Evolutionary conservation across 2,329 filamentous ascomycete genomes (phyloP), one percentile per base, ranked within the genome.

Genomic region (Pseudovirgaria hyperparasitica): DNA sequence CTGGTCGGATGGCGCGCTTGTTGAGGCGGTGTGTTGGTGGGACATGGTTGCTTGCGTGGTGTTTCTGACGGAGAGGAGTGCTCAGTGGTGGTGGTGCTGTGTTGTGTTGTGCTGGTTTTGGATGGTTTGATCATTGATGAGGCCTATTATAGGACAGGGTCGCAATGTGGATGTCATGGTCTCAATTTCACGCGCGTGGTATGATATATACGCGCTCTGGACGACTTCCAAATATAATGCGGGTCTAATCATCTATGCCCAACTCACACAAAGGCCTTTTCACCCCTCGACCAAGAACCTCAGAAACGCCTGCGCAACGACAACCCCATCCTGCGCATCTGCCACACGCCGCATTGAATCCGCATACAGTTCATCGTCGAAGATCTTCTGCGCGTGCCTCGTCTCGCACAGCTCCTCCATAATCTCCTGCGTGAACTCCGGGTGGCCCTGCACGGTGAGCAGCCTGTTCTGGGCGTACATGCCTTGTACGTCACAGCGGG

Each of bases 371-470:
- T 71, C 71, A 30, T 86, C 72, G 29, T 65, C 56, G 37, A 93
- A 79, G 13, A 90, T 62, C 1, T 81, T 82, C 25, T 59, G 60
- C 16, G 63, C 59, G 44, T 79, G 70, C 30, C 85, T 66, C 33
- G 66, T 57, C 33, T 67, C 62, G 29, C 87, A 54, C 19, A 92
- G 55, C 49, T 82, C 76, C 11, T 57, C 60, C 41, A 85, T 70
- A 37, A 92, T 85, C 10, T 72, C 66, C 32, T 65, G 63, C 4
- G 66, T 79, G 48, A 87, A 90, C 52, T 93, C 85, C 1, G 84
- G 85, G 51, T 92, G 84, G 5, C 82, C 84, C 58, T 93, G 84
- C 2, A 92, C 70, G 0, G 81, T 76, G 34, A 92, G 75, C 33
- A 81, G 60, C 19, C 66, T 65, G 22, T 65, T 60, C 6, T 74